Base-by-base conservation (phyloP, 345 rosid genomes). In the Populus nigra region DNA sequence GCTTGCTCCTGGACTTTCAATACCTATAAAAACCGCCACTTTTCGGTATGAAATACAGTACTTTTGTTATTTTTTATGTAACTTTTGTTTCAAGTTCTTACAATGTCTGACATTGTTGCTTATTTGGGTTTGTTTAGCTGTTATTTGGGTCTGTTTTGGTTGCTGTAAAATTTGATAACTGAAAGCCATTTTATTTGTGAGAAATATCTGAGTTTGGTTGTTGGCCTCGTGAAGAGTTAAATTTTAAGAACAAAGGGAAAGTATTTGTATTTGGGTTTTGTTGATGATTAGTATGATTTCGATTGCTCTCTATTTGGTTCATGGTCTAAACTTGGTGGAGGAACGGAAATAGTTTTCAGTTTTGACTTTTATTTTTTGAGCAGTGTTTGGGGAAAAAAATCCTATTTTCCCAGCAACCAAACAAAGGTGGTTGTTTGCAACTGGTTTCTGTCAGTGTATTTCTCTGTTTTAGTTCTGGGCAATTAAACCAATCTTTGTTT, bases 1-100 rank as follows among this genome's bases (percentile, higher is more conserved):
- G 93, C 94, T 88, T 89, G 87, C 78, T 91, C 88, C 41, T 94
- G 98, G 97, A 89, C 98, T 78, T 74, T 88, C 83, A 89, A 91
- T 87, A 93, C 97, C 77, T 94, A 88, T 82, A 88, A 84, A 74
- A 94, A 88, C 84, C 90, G 95, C 72, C 92, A 89, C 66, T 88
- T 85, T 86, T 97, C 88, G 97, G 50, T 45, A 45, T 45, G 50
- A 13, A 45, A 95, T 90, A 77, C 53, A 4, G 45, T 1, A 73
- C 57, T 68, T 43, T 20, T 16, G 22, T 75, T 72, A 67, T 0
- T 11, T 11, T 68, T 59, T 49, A 16, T 0, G 7, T 70, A 59
- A 66, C 6, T 25, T 75, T 22, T 27, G 15, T 63, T 65, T 76
- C 20, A 17, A 22, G 5, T 6, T 10, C 31, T 10, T 65, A 25